Base-by-base conservation (phyloP, 129 eudicot species). In the Lactuca saligna region DNA sequence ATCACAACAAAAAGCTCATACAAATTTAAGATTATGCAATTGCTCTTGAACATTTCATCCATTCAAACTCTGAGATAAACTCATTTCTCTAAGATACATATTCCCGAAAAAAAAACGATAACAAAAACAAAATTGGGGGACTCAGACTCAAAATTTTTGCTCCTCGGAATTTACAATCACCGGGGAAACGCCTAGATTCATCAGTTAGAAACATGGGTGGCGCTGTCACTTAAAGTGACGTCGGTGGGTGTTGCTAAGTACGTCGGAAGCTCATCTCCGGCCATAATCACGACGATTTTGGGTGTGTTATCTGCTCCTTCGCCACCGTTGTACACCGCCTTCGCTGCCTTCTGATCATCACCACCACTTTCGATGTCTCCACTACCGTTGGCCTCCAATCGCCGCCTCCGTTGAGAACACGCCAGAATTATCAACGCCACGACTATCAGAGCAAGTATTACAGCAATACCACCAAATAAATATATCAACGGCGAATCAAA, bases 241-340 rank as follows among this genome's bases (percentile, higher is more conserved):
- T 63, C 66, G 56, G 73, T 55, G 16, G 86, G 88, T 54, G 70
- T 78, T 38, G 95, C 95, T 49, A 88, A 9, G 74, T 71, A 79
- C 1, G 84, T 78, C 16, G 95, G 95, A 53, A 69, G 81, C 33
- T 85, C 81, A 53, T 88, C 86, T 61, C 95, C 95, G 70, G 95
- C 88, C 91, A 88, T 82, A 63, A 88, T 82, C 13, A 88, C 95
- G 5, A 85, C 79, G 1, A 85, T 20, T 76, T 75, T 75, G 2
- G 86, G 88, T 35, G 42, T 42, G 17, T 7, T 29, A 17, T 70
- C 75, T 5, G 7, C 32, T 14, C 60, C 83, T 10, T 39, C 42
- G 20, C 73, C 60, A 15, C 68, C 73, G 37, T 58, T 48, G 53
- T 57, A 49, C 38, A 71, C 50, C 51, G 61, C 20, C 41, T 20